Base-by-base conservation (phyloP, 768 basidiomycete genomes). In the Mycena leptocephala region DNA sequence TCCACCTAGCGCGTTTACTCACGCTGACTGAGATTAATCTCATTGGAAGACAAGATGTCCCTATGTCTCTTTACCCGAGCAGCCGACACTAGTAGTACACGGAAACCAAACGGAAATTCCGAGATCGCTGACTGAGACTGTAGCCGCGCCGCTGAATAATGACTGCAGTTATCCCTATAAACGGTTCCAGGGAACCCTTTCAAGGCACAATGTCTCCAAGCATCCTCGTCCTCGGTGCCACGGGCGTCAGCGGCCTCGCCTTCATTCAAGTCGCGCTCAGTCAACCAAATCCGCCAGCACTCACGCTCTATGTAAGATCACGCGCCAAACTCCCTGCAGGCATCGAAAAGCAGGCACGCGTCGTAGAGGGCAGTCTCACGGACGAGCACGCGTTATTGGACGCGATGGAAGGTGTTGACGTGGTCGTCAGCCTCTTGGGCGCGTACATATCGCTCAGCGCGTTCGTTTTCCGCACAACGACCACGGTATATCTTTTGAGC, bases 191-290 rank as follows among this genome's bases (percentile, higher is more conserved):
- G 30, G n/a, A 64, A 26, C 26, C 14, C 37, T 24, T 11, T 30
- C 10, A 22, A 8, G 1, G 1, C 30, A 14, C 35, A 24, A 73
- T 73, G 72, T 43, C 72, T 61, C 33, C 35, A 37, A 68, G 59
- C 51, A 74, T 74, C 37, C 73, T 74, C 16, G 2, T 68, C n/a
- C 73, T 74, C 26, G 66, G 66, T 35, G 73, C 73, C 16, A 74
- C 73, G n/a, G 73, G 73, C 16, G 33, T 46, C 5, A 74, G 73
- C 59, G 73, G 73, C 22, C 73, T 68, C 35, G 59, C 59, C 7
- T 74, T 74, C 30, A 74, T 74, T 22, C 35, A 68, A 51, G 51
- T 55, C 48, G 73, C 66, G 13, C 58, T 68, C 30, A 61, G 46
- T 28, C 48, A 41, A 5, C 73, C 73, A 22, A 62, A 39, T 18